Percentiles rank a stretch among this genome's conserved stretches.
phyloP scores from a whole-genome alignment of 495 filamentous ascomycete genomes.

The Aspergillus bertholletiae region DNA sequence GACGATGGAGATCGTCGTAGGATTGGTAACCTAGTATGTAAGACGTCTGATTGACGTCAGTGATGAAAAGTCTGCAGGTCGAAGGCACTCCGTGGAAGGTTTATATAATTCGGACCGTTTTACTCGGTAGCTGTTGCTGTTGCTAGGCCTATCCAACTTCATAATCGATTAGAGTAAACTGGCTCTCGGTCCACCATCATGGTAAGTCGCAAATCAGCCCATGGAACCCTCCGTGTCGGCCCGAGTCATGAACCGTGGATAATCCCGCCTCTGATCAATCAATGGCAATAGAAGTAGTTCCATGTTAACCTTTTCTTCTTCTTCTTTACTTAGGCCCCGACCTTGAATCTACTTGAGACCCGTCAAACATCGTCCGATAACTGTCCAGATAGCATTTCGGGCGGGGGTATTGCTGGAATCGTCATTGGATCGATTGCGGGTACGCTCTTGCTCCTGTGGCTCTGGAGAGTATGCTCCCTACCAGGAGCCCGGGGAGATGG shows the following conservation, averaged over 20 bases:
- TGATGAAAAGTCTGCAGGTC: constrained; percentile 10
- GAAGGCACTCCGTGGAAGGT: not conserved
- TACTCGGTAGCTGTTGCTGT: not conserved
- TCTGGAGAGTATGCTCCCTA: constrained; percentile 30
- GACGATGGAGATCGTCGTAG: constrained; percentile 1
- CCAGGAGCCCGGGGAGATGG: constrained; percentile 19
- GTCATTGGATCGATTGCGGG: constrained; percentile 57
- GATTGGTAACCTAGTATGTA: not conserved
- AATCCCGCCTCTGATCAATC: not conserved
- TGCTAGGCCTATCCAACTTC: not conserved
- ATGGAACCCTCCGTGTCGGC: not conserved
- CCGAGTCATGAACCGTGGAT: not conserved
- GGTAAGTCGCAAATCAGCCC: not conserved
- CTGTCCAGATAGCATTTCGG: constrained; percentile 41
- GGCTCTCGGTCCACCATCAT: not conserved
- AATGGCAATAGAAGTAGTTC: not conserved
- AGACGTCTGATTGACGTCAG: constrained; percentile 31
- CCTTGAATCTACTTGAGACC: constrained; percentile 3
- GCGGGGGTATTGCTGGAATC: constrained; percentile 58
- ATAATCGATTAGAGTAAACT: not conserved
- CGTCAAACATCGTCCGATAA: constrained; percentile 18
- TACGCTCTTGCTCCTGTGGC: constrained; percentile 51
- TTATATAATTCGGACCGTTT: not conserved
- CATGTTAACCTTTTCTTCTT: not conserved
- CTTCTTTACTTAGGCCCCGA: constrained; percentile 5